phyloP scores from a whole-genome alignment of 192 early-diverging fungal species.

The Ambispora gerdemannii region DNA sequence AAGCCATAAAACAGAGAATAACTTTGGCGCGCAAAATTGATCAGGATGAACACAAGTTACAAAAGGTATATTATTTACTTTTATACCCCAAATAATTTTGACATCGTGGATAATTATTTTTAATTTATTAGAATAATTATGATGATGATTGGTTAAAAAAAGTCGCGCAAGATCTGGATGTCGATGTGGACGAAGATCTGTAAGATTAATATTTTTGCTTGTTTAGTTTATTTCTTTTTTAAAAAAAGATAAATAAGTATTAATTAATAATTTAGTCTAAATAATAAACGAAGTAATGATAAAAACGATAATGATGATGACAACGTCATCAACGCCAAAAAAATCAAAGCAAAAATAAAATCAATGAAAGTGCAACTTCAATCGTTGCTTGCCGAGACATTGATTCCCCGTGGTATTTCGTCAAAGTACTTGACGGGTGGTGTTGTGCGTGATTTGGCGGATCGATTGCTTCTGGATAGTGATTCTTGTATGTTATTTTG shows the following conservation, averaged over 20 bases:
- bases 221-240: neutral
- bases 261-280: no score
- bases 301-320: conserved; percentile 40
- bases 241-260: no score
- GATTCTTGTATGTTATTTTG: conserved; percentile 20
- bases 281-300: conserved; percentile 37
- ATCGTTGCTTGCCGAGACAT: conserved; percentile 41
- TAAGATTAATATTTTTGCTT: neutral
- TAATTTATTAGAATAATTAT: conserved; percentile 32
- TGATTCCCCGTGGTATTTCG: conserved; percentile 52
- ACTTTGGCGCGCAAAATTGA: conserved; percentile 81
- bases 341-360: conserved; percentile 46
- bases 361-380: conserved; percentile 45
- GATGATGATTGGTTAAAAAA: conserved; percentile 77
- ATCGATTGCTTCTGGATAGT: conserved; percentile 45
- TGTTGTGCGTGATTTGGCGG: conserved; percentile 59
- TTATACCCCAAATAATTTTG: no score
- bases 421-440: conserved; percentile 65
- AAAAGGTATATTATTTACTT: no score
- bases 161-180: conserved; percentile 74
- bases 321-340: no score
- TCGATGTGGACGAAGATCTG: conserved; percentile 71
- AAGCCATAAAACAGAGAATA: conserved; percentile 71
- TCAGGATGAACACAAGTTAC: conserved; percentile 68
- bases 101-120: neutral